phyloP scores from a whole-genome alignment of 2,329 filamentous ascomycete species.

The Exophiala sp. region DNA sequence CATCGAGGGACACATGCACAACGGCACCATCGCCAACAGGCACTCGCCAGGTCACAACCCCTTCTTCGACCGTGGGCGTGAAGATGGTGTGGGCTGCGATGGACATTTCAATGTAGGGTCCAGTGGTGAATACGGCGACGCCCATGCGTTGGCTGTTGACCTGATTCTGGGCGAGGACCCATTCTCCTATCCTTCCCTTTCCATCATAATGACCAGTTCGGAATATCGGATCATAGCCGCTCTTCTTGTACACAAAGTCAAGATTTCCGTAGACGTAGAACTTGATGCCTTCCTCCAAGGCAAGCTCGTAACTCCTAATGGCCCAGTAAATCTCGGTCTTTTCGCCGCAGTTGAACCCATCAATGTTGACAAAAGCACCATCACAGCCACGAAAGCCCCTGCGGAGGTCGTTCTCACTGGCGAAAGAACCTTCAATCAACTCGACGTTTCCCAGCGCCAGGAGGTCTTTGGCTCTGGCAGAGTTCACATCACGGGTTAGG shows the following conservation, averaged over 20 bases:
- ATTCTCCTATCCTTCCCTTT: conserved; percentile 46
- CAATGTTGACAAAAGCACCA: conserved; percentile 54
- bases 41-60: conserved; percentile 41
- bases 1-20: conserved; percentile 44
- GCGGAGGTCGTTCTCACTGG: conserved; percentile 45
- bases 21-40: conserved; percentile 40
- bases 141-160: conserved; percentile 28
- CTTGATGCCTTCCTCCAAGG: conserved; percentile 35
- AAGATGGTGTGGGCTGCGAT: conserved; percentile 36
- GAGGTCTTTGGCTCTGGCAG: conserved; percentile 43
- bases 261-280: conserved; percentile 50
- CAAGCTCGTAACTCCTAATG: conserved; percentile 38
- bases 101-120: conserved; percentile 31
- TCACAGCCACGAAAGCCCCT: conserved; percentile 44
- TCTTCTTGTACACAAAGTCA: conserved; percentile 49
- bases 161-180: conserved; percentile 44
- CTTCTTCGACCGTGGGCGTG: conserved; percentile 40
- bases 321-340: conserved; percentile 50
- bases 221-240: conserved; percentile 45
- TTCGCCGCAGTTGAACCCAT: conserved; percentile 53
- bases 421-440: conserved; percentile 48
- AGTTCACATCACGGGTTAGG: conserved; percentile 47
- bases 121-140: conserved; percentile 27
- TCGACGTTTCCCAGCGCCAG: conserved; percentile 45
- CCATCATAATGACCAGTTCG: conserved; percentile 49